A percentile compares a stretch with the other conserved stretches of the same genome.
phyloP scores from a whole-genome alignment of 768 basidiomycete genomes.

The Terana coerulea region DNA sequence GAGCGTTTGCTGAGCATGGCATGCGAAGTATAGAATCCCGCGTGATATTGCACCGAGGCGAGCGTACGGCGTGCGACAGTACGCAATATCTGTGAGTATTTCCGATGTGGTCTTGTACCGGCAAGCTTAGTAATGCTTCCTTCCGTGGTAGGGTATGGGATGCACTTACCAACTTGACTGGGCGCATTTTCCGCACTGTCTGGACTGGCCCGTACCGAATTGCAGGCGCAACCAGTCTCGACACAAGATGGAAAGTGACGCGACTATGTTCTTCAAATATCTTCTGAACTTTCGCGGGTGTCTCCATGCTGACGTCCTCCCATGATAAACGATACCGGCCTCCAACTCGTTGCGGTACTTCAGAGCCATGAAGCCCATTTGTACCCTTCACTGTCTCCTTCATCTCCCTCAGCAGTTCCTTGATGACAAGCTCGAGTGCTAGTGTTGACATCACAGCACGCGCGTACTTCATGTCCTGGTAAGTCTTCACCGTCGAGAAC shows the following conservation, averaged over 20 bases:
- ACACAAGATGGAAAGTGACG: background rate
- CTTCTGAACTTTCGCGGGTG: background rate
- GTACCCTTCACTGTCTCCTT: background rate
- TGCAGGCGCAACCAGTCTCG: background rate
- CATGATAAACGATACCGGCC: background rate
- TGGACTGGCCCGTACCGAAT: no score
- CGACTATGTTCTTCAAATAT: background rate
- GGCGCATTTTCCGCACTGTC: conserved; percentile 1
- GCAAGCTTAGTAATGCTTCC: background rate
- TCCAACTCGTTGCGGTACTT: no score
- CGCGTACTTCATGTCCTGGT: background rate
- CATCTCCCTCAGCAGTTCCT: background rate
- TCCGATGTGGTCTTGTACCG: background rate
- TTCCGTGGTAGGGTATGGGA: background rate
- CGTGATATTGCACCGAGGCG: background rate
- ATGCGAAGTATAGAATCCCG: background rate
- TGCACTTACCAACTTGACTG: background rate
- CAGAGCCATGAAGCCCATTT: background rate
- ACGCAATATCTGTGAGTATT: conserved; percentile 16
- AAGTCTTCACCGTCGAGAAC: background rate
- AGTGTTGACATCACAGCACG: background rate
- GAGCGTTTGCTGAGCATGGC: background rate
- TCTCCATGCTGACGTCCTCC: background rate
- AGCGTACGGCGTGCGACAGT: conserved; percentile 18
- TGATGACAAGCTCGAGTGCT: background rate